Conservation (phyloP, 1,284 basidiomycete genomes). For the Cystobasidium slooffiae region DNA sequence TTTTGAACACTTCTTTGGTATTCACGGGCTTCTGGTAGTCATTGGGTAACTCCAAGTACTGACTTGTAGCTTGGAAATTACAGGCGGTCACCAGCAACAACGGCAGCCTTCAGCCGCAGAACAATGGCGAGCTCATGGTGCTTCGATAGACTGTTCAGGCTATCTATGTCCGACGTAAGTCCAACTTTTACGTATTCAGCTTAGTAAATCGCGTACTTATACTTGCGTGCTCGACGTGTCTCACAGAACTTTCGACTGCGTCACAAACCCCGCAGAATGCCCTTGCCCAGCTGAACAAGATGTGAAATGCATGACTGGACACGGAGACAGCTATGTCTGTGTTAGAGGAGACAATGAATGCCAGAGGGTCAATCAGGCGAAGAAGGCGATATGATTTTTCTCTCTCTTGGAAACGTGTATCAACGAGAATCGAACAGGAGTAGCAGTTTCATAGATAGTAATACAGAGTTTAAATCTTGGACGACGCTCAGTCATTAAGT, state of each 20-base stretch:
- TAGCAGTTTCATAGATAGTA: no score
- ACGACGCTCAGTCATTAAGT: neutral
- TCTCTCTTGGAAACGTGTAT: neutral
- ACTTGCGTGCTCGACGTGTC: neutral
- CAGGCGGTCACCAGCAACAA: constrained; percentile 39
- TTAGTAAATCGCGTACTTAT: neutral
- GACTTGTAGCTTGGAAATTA: neutral
- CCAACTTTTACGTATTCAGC: neutral
- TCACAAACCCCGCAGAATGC: constrained; percentile 32
- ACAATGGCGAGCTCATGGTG: constrained; percentile 38
- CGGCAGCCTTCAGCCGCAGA: constrained; percentile 30
- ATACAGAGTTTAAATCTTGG: no score
- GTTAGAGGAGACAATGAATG: constrained; percentile 38
- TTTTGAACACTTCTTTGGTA: constrained; percentile 43
- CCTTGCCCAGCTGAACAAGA: constrained; percentile 39
- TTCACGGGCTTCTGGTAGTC: neutral
- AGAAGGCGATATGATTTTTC: constrained; percentile 20
- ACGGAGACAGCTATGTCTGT: constrained; percentile 30
- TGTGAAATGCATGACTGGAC: constrained; percentile 29
- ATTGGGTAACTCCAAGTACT: neutral
- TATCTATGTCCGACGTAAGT: constrained; percentile 40
- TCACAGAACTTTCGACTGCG: constrained; percentile 41
- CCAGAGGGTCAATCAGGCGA: constrained; percentile 11
- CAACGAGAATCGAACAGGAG: neutral
- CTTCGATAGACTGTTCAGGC: constrained; percentile 33